Evolutionary conservation across 192 early-diverging fungal species (phyloP).

Genomic region (Dispira simplex): DNA sequence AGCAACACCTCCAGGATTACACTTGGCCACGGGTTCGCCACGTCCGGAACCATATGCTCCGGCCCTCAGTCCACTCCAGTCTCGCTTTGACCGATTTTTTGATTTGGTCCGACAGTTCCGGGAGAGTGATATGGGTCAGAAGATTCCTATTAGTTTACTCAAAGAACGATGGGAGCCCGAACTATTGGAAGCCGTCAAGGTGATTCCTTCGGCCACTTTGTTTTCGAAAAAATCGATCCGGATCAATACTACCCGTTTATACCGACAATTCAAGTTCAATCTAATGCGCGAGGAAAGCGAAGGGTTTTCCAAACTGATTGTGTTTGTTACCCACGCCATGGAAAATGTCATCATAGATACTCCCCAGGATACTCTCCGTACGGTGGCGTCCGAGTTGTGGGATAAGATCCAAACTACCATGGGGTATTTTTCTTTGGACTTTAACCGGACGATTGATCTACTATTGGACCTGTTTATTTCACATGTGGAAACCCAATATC

Average conservation of each 20-base stretch:
- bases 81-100: too few relatives aligned
- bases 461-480: slow-evolving; percentile 58
- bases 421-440: slow-evolving; percentile 69
- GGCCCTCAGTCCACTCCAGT: too few relatives aligned
- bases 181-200: slow-evolving; percentile 29
- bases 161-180: slow-evolving; percentile 36
- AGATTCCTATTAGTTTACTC: slow-evolving; percentile 27
- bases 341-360: slow-evolving; percentile 16
- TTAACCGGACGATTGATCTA: slow-evolving; percentile 68
- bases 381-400: slow-evolving; percentile 12
- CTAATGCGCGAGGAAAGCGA: slow-evolving; percentile 63
- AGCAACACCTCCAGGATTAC: too few relatives aligned
- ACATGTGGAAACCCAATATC: slow-evolving; percentile 43
- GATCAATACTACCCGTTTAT: slow-evolving; percentile 34
- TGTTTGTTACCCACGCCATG: slow-evolving; percentile 26
- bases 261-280: slow-evolving; percentile 76
- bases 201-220: slow-evolving; percentile 25
- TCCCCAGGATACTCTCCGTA: slow-evolving; percentile 8
- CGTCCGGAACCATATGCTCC: too few relatives aligned
- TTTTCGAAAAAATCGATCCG: slow-evolving; percentile 31
- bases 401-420: slow-evolving; percentile 4
- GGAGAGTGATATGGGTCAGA: background rate
- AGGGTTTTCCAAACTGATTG: slow-evolving; percentile 62
- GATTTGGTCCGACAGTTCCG: too few relatives aligned
- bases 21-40: too few relatives aligned